Conservation (phyloP, 1,284 basidiomycete genomes). For the Fomitiporia mediterranea region DNA sequence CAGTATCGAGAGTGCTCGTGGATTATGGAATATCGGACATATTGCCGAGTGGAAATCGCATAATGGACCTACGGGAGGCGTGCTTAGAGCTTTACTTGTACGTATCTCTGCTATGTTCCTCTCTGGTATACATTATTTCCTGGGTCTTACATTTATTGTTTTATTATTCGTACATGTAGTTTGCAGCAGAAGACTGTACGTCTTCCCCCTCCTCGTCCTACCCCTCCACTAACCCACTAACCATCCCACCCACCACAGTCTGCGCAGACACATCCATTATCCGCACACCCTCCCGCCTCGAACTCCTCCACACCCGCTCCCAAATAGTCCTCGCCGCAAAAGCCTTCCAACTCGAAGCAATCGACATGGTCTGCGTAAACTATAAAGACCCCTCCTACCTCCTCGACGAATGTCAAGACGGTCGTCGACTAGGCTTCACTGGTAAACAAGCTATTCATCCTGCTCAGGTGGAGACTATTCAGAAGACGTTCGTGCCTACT, state of each 20-base stretch:
- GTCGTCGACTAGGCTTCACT: conserved; percentile 73
- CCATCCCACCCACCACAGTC: conserved; percentile 37
- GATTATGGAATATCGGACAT: conserved; percentile 52
- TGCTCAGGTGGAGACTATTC: conserved; percentile 75
- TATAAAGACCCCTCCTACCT: conserved; percentile 77
- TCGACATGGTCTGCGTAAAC: conserved; percentile 93
- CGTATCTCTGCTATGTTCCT: conserved; percentile 3
- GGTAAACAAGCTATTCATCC: conserved; percentile 99
- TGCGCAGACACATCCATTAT: conserved; percentile 85
- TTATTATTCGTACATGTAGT: conserved; percentile 40
- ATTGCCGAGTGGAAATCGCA: conserved; percentile 62
- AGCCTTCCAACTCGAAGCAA: conserved; percentile 78
- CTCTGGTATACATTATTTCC: conserved; percentile 1
- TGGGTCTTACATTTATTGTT: neutral
- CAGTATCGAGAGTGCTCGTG: conserved; percentile 76
- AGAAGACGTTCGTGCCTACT: conserved; percentile 71
- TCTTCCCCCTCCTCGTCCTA: conserved; percentile 6
- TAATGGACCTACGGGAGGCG: conserved; percentile 43
- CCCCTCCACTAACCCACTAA: neutral
- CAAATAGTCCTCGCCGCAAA: conserved; percentile 82
- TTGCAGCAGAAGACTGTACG: conserved; percentile 88
- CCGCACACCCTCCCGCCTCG: conserved; percentile 69
- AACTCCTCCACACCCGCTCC: conserved; percentile 84
- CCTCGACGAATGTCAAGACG: conserved; percentile 75
- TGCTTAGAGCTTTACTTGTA: conserved; percentile 51